phyloP scores from a whole-genome alignment of 371 early-diverging fungal species.

The Mucor saturninus region DNA sequence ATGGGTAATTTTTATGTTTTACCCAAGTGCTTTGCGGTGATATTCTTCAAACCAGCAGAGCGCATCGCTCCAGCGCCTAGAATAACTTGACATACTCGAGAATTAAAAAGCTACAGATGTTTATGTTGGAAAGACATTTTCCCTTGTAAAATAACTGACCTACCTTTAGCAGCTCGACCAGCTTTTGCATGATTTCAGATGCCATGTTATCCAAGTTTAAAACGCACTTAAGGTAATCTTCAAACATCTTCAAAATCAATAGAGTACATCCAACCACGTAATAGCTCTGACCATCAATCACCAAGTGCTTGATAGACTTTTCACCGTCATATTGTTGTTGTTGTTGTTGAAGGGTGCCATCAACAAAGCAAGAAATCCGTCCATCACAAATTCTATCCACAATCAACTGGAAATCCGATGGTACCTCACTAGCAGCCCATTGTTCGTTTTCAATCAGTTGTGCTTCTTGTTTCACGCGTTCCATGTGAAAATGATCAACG shows the following conservation, averaged over 20 bases:
- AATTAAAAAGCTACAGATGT: conserved; percentile 78
- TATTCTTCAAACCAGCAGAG: conserved; percentile 93
- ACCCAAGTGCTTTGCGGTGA: conserved; percentile 93
- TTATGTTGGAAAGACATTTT: no score
- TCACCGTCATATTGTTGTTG: conserved; percentile 17
- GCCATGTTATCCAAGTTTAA: conserved; percentile 77
- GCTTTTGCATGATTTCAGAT: conserved; percentile 82
- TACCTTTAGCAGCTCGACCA: conserved; percentile 85
- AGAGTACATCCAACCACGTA: conserved; percentile 87
- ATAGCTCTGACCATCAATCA: conserved; percentile 69
- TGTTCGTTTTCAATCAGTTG: conserved; percentile 93
- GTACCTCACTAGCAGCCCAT: conserved; percentile 91
- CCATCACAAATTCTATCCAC: conserved; percentile 74
- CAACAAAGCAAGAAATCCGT: conserved; percentile 25
- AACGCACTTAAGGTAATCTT: conserved; percentile 85
- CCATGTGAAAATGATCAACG: conserved; percentile 89
- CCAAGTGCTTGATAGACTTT: conserved; percentile 49
- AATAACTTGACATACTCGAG: conserved; percentile 91
- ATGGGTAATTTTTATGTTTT: conserved; percentile 1
- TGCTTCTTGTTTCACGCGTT: conserved; percentile 83
- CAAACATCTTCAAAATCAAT: conserved; percentile 84
- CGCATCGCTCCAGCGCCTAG: conserved; percentile 95
- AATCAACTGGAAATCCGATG: conserved; percentile 88
- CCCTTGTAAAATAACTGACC: neutral
- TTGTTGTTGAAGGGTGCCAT: conserved; percentile 7